These are phyloP conservation scores for Phaffia tasmanica DNA, from an alignment of 768 basidiomycete species.

Conservation along the genomic window DNA sequence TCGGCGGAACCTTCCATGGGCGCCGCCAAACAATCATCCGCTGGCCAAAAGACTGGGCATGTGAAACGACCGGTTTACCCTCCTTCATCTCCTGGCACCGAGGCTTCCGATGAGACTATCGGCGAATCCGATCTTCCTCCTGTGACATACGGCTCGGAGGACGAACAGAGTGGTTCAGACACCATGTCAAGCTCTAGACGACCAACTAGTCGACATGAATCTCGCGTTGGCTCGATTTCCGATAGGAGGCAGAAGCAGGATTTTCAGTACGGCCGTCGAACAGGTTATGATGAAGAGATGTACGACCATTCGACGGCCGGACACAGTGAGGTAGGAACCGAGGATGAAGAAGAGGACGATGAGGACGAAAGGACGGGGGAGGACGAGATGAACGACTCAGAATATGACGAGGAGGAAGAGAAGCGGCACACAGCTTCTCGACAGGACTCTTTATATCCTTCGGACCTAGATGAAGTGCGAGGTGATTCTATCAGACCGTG, in stretches of 20 bases:
- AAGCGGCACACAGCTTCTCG: not conserved
- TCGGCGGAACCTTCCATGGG: not conserved
- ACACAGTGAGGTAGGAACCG: too few relatives aligned
- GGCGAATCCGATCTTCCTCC: constrained; percentile 12
- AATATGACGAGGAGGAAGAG: constrained; percentile 27
- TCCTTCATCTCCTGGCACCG: constrained; percentile 1
- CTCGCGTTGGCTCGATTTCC: not conserved
- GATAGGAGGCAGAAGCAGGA: too few relatives aligned
- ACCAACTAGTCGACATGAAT: not conserved
- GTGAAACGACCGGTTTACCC: not conserved
- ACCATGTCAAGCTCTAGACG: too few relatives aligned
- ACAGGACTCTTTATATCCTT: constrained; percentile 4
- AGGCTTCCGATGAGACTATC: not conserved
- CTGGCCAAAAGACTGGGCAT: not conserved
- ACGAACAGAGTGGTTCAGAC: not conserved
- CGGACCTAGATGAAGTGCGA: constrained; percentile 22
- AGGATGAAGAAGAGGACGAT: constrained; percentile 9
- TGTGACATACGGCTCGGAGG: constrained; percentile 12
- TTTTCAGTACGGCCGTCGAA: too few relatives aligned
- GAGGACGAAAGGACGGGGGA: constrained; percentile 13
- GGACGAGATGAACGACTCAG: constrained; percentile 27
- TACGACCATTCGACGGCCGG: too few relatives aligned
- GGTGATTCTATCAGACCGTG: constrained; percentile 42
- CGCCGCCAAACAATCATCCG: not conserved
- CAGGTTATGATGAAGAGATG: too few relatives aligned